Conservation (phyloP, 2,329 filamentous ascomycete species). For the Colletotrichum euphorbiae region DNA sequence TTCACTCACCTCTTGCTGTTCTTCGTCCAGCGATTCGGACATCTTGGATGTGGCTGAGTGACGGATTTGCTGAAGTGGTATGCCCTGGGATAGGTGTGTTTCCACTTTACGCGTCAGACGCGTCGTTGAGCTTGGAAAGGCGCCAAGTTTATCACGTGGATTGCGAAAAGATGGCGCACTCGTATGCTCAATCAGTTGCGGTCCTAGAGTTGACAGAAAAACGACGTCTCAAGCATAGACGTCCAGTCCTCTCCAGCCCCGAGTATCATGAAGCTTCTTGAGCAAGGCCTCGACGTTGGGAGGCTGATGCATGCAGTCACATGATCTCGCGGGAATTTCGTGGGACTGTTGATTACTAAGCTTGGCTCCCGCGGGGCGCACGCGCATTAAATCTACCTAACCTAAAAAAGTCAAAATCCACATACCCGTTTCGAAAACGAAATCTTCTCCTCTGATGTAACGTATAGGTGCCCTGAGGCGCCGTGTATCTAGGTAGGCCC, state of each 20-base stretch:
- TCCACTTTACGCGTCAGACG: constrained; percentile 39
- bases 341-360: constrained; percentile 4
- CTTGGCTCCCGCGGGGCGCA: not conserved
- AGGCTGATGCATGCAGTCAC: constrained; percentile 13
- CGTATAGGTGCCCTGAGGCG: no score
- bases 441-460: no score
- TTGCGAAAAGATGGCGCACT: no score
- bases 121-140: constrained; percentile 9
- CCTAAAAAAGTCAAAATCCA: not conserved
- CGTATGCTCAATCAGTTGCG: no score
- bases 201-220: no score
- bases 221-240: no score
- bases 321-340: constrained; percentile 34
- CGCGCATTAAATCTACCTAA: no score
- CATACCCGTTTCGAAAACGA: not conserved
- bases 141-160: no score
- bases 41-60: constrained; percentile 42
- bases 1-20: constrained; percentile 52
- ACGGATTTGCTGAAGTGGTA: not conserved
- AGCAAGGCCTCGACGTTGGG: not conserved
- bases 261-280: not conserved
- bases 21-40: constrained; percentile 48
- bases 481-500: no score
- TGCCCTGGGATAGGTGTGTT: not conserved
- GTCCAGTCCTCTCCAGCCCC: not conserved